A percentile compares a stretch with the other conserved stretches of the same genome.
Conservation (phyloP, 805 yeast species). For the Candida michaelii region DNA sequence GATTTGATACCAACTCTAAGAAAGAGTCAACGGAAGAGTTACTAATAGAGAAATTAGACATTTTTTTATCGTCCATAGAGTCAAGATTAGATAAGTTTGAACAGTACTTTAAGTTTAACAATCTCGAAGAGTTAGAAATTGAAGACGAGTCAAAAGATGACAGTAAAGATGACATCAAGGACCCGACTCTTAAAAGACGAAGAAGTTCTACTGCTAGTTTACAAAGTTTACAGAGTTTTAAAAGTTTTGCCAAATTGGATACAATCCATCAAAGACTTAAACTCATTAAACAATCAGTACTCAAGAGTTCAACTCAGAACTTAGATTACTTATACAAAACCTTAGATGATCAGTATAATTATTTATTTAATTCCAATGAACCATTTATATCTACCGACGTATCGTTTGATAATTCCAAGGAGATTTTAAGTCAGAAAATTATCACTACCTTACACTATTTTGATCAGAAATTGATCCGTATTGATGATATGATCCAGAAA, state of each 20-base stretch:
- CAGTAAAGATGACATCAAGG: background rate
- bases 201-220: slow-evolving; percentile 24
- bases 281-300: slow-evolving; percentile 36
- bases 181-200: slow-evolving; percentile 13
- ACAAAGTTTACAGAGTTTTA: slow-evolving; percentile 30
- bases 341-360: slow-evolving; percentile 42
- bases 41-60: slow-evolving; percentile 40
- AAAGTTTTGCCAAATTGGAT: slow-evolving; percentile 34
- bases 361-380: slow-evolving; percentile 27
- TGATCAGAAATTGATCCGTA: slow-evolving; percentile 39
- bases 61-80: slow-evolving; percentile 44
- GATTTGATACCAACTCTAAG: slow-evolving; percentile 7
- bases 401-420: slow-evolving; percentile 20
- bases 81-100: slow-evolving; percentile 40
- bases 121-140: slow-evolving; percentile 17
- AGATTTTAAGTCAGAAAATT: slow-evolving; percentile 35
- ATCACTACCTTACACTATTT: slow-evolving; percentile 43
- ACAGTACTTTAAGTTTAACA: slow-evolving; percentile 31
- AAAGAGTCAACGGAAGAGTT: slow-evolving; percentile 34
- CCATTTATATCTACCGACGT: slow-evolving; percentile 12
- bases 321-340: slow-evolving; percentile 39
- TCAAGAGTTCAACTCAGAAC: slow-evolving; percentile 37
- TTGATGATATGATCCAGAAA: slow-evolving; percentile 37
- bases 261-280: slow-evolving; percentile 35
- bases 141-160: background rate